These are phyloP conservation scores for Cryomyces minteri DNA, from an alignment of 495 filamentous ascomycete species.

Conservation along the genomic window DNA sequence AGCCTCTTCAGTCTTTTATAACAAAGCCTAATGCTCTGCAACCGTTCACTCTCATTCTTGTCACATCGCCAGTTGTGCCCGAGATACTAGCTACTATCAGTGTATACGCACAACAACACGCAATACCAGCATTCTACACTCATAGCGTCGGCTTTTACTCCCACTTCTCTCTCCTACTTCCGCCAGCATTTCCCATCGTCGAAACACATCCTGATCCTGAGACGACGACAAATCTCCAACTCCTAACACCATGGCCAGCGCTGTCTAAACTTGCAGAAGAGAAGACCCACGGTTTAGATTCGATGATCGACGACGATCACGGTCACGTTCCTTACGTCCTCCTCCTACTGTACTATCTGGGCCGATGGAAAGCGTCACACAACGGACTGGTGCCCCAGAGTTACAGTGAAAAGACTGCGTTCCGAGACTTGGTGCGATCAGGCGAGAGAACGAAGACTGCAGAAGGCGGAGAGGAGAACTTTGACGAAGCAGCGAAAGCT, in stretches of 20 bases:
- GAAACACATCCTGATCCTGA: slow-evolving; percentile 90
- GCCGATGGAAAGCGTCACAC: slow-evolving; percentile 62
- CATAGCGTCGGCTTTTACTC: slow-evolving; percentile 83
- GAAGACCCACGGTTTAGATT: slow-evolving; percentile 46
- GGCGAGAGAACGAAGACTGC: slow-evolving; percentile 53
- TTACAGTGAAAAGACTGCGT: slow-evolving; percentile 78
- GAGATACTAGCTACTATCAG: slow-evolving; percentile 35
- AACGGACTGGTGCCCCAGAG: slow-evolving; percentile 46
- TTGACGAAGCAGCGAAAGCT: slow-evolving; percentile 74
- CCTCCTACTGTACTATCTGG: slow-evolving; percentile 70
- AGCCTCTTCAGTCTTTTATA: slow-evolving; percentile 23
- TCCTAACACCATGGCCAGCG: slow-evolving; percentile 78
- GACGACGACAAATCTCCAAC: slow-evolving; percentile 66
- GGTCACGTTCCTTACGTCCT: slow-evolving; percentile 84
- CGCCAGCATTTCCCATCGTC: slow-evolving; percentile 72
- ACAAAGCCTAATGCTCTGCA: slow-evolving; percentile 23
- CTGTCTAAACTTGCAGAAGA: slow-evolving; percentile 42
- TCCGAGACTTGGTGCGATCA: slow-evolving; percentile 46
- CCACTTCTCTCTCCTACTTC: slow-evolving; percentile 59
- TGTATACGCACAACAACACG: slow-evolving; percentile 34
- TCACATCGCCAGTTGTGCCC: slow-evolving; percentile 46
- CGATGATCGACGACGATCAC: slow-evolving; percentile 64
- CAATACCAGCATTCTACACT: slow-evolving; percentile 62
- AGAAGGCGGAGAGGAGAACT: slow-evolving; percentile 94
- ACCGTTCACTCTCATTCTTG: slow-evolving; percentile 55